Evolutionary conservation across 768 basidiomycete genomes (phyloP), one percentile per base, ranked within the genome.

Genomic region (Nidularia pulvinata): DNA sequence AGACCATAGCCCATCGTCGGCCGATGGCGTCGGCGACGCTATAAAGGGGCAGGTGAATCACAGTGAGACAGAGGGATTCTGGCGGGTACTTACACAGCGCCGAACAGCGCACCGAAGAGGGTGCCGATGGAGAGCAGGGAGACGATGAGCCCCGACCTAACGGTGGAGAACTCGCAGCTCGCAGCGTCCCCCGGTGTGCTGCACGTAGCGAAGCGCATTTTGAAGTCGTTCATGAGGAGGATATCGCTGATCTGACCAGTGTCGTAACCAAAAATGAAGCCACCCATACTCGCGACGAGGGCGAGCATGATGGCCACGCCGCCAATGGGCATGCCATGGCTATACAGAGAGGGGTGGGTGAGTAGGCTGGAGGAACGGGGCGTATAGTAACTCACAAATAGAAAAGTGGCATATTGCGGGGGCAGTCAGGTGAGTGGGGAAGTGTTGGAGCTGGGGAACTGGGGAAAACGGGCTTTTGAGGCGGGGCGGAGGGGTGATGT

Each of bases 221-320:
- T 69, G 65, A 89, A 89, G 67, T 88, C 84, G 9, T 77, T 64
- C 86, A 91, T 89, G 66, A 89, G 70, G 30, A 89, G 71, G 59
- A 92, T 87, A 63, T 88, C 86, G 49, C 84, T 84, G 57, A 92
- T 91, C 65, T 91, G 89, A 25, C 88, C 88, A 10, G 86, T 89
- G 65, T 89, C 86, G 58, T 88, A 87, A 51, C 81, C 82, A 52
- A 83, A 84, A 55, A 84, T 83, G 67, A 83, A 83, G 46, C 88
- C 88, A 53, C 88, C 88, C 78, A 89, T 88, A 49, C 81, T 83
- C 35, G 88, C 84, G 35, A 91, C 65, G 52, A 87, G 61, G 59
- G 87, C 87, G 48, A 89, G 70, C 72, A 82, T 77, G 65, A 90
- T 80, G 53, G 87, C 78, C 39, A 81, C 77, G 66, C 70, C 74